Evolutionary conservation across 345 rosid genomes (phyloP), one percentile per base, ranked within the genome.

Genomic region (Physaria fendleri): DNA sequence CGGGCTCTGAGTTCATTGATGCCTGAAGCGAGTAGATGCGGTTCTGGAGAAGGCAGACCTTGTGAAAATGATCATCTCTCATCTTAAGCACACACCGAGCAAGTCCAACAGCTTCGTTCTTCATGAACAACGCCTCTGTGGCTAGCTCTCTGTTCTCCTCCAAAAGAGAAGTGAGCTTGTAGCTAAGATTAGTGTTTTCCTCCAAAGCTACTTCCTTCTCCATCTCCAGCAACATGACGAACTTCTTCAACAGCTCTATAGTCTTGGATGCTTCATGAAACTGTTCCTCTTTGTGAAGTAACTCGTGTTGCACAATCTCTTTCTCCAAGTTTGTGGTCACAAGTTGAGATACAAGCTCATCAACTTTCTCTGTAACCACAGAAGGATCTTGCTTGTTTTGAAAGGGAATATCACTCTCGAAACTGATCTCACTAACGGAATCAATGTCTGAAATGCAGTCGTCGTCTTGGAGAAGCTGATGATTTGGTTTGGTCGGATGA

Each of bases 11-110:
- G 85, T 52, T 81, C 65, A 24, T 77, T 56, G 25, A 71, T 71
- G 50, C 72, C 40, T 67, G 72, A 9, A 67, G 72, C 1, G 60
- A 23, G 51, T 74, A 83, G 21, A 78, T 75, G 8, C 75, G 74
- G 35, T 69, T 46, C 39, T 69, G 73, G 13, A 86, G 79, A 51
- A 76, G 33, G 34, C 65, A 68, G 12, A 75, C 77, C 41, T 77
- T 83, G 35, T 79, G 81, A 64, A 69, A 60, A 2, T 69, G 68
- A 50, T 83, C 90, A 68, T 83, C 94, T 58, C 84, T 85, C 90
- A 79, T 67, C 72, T 74, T 77, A 50, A 85, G 47, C 59, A 85
- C 65, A 63, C 78, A 59, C 66, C 81, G 59, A 4, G 84, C 80
- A 2, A 86, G 81, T 59, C 84, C 87, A 24, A 68, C 77, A 6